Evolutionary conservation across 2,329 filamentous ascomycete species (phyloP).

Genomic region (Rhytidhysteron rufulum): DNA sequence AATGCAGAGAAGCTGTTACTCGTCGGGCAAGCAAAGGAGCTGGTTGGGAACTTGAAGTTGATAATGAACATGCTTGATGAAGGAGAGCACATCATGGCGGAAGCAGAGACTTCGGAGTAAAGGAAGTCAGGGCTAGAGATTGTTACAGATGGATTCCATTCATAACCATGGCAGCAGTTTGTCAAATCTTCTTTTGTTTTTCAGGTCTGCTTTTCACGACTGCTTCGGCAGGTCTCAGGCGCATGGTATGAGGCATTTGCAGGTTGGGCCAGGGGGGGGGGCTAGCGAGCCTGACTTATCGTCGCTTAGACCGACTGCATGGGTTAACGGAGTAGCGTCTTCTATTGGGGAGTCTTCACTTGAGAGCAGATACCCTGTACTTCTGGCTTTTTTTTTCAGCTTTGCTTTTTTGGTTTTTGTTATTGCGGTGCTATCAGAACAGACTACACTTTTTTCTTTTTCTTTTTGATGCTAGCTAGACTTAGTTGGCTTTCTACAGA

Average conservation of each 20-base stretch:
- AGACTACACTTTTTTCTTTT: neutral
- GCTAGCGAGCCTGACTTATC: neutral
- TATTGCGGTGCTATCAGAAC: neutral
- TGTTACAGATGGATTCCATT: neutral
- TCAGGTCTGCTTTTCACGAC: neutral
- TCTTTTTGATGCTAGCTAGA: no score
- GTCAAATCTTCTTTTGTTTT: neutral
- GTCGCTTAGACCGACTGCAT: neutral
- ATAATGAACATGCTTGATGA: conserved; percentile 89
- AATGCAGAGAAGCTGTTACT: conserved; percentile 96
- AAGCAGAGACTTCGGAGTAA: conserved; percentile 36
- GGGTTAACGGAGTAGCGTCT: neutral
- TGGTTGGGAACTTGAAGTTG: conserved; percentile 79
- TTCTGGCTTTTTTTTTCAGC: neutral
- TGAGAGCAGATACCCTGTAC: neutral
- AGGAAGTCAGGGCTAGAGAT: neutral
- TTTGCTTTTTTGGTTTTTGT: neutral
- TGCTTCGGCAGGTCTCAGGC: neutral
- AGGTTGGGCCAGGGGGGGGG: neutral
- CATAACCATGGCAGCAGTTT: neutral
- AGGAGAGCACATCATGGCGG: conserved; percentile 82
- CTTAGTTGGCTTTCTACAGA: no score
- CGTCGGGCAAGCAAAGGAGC: conserved; percentile 78
- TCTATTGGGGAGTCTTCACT: neutral
- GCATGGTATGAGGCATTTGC: neutral